A percentile compares a stretch with the other conserved stretches of the same genome.
phyloP scores from a whole-genome alignment of 2,329 filamentous ascomycete species.

The Blumeria graminis region DNA sequence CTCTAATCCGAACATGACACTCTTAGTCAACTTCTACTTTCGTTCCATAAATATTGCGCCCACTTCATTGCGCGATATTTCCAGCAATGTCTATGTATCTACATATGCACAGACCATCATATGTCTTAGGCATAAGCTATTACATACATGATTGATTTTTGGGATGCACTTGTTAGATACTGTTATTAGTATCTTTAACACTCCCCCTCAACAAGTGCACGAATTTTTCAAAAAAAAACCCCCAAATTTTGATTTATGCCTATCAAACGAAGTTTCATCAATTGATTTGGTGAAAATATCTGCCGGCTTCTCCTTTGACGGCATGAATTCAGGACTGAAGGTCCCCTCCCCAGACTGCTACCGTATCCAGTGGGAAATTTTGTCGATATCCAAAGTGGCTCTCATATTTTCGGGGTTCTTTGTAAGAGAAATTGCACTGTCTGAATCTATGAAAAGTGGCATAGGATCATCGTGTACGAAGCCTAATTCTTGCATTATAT shows the following conservation, averaged over 20 bases:
- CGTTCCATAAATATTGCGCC: too few species aligned
- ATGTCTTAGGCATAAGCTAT: too few species aligned
- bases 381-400: neutral
- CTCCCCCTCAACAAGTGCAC: neutral
- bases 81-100: too few species aligned
- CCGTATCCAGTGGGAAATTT: neutral
- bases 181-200: neutral
- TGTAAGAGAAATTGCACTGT: neutral
- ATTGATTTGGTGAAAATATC: neutral
- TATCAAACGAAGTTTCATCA: neutral
- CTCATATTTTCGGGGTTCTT: neutral
- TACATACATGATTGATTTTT: too few species aligned
- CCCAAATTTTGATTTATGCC: neutral
- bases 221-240: neutral
- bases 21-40: too few species aligned
- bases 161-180: too few species aligned
- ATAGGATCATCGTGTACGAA: neutral
- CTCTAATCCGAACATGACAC: too few species aligned
- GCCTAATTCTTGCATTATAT: neutral
- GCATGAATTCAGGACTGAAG: neutral
- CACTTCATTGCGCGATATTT: too few species aligned
- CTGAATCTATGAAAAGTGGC: neutral
- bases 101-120: too few species aligned
- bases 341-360: neutral
- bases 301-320: neutral